Conservation (phyloP, 352 stramenopile genomes). For the Globisporangium heterothallicum region DNA sequence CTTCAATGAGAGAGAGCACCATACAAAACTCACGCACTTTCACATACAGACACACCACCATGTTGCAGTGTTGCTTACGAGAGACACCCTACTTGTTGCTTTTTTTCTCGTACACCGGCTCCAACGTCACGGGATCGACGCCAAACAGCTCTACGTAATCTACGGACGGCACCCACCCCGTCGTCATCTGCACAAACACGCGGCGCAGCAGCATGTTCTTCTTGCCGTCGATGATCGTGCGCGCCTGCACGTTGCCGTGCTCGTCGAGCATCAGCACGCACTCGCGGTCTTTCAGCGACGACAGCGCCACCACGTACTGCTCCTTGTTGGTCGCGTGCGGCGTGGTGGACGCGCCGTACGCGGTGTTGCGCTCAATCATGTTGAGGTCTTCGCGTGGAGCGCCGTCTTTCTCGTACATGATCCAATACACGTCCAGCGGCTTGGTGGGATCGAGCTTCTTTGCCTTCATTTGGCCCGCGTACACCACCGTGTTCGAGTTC, state of each 20-base stretch:
- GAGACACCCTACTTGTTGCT: slow-evolving; percentile 51
- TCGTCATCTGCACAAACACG: slow-evolving; percentile 83
- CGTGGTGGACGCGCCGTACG: slow-evolving; percentile 57
- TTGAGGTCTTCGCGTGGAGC: slow-evolving; percentile 72
- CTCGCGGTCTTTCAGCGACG: slow-evolving; percentile 70
- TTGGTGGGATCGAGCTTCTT: slow-evolving; percentile 47
- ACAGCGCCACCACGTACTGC: slow-evolving; percentile 41
- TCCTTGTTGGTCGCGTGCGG: slow-evolving; percentile 28
- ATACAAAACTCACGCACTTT: no score
- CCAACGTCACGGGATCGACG: slow-evolving; percentile 53
- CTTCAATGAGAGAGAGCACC: no score
- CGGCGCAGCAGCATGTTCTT: slow-evolving; percentile 59
- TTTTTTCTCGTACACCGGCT: slow-evolving; percentile 80
- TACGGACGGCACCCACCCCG: slow-evolving; percentile 75
- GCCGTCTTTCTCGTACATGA: slow-evolving; percentile 82
- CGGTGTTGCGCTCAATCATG: slow-evolving; percentile 82
- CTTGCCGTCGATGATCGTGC: slow-evolving; percentile 66
- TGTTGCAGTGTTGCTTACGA: not conserved
- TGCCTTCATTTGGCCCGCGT: slow-evolving; percentile 39
- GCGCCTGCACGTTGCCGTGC: slow-evolving; percentile 49
- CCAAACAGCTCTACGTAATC: slow-evolving; percentile 83
- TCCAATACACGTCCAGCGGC: slow-evolving; percentile 78
- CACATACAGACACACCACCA: slow-evolving; percentile 13
- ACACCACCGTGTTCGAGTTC: slow-evolving; percentile 86
- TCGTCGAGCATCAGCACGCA: slow-evolving; percentile 51